Evolutionary conservation across 306 rosid species (phyloP).

Genomic region (Datisca glomerata): DNA sequence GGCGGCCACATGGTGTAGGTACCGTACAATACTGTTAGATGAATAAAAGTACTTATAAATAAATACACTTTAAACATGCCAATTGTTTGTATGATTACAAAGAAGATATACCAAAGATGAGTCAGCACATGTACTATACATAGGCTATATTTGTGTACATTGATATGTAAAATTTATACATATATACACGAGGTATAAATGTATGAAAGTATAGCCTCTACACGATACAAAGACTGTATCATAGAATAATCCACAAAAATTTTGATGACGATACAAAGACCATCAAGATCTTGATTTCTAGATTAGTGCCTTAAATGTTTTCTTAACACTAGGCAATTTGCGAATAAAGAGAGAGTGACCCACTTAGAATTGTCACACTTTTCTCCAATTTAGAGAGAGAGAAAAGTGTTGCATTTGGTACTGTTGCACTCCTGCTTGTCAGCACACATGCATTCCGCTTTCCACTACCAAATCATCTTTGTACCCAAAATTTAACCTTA

Average conservation of each 20-base stretch:
- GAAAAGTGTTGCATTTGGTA: slow-evolving; percentile 56
- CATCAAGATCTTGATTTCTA: neutral
- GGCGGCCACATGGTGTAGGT: no score
- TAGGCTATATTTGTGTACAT: neutral
- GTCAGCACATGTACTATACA: no score
- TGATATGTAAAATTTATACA: no score
- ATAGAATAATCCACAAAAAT: no score
- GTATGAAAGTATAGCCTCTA: no score
- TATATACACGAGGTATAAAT: no score
- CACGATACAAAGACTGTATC: no score
- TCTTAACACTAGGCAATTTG: neutral
- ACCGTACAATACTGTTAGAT: no score
- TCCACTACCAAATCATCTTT: slow-evolving; percentile 79
- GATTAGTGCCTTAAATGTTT: neutral
- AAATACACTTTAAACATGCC: no score
- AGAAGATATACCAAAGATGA: slow-evolving; percentile 4
- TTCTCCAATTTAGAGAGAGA: slow-evolving; percentile 10
- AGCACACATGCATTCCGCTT: slow-evolving; percentile 99
- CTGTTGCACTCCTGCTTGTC: slow-evolving; percentile 77
- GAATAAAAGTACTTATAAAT: no score
- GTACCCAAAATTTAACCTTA: slow-evolving; percentile 71
- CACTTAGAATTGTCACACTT: neutral
- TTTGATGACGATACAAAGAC: no score
- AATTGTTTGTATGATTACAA: slow-evolving; percentile 1
- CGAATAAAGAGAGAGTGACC: neutral